phyloP scores from a whole-genome alignment of 2,329 filamentous ascomycete genomes.

The Xylariomycetidae sp. region DNA sequence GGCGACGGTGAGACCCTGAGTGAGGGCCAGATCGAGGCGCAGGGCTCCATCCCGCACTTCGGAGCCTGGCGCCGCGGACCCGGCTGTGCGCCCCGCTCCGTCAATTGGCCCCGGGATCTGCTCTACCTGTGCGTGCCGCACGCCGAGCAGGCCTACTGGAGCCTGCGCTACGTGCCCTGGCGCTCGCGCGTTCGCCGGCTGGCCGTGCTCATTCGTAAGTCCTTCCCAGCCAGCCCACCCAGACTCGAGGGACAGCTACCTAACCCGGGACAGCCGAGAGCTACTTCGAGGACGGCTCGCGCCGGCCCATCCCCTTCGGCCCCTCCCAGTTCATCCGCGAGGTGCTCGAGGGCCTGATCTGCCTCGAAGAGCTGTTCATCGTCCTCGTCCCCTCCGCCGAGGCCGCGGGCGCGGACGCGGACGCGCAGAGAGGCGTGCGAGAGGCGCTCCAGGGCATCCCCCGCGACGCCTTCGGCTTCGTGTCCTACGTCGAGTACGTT shows the following conservation, averaged over 20 bases:
- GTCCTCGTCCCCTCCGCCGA: conserved; percentile 8
- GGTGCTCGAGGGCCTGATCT: conserved; percentile 7
- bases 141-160: conserved; percentile 16
- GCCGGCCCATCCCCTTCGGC: conserved; percentile 11
- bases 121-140: conserved; percentile 14
- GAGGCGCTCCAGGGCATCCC: neutral
- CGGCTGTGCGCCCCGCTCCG: conserved; percentile 4
- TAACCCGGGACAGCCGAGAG: too few relatives aligned
- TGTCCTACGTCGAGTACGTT: conserved; percentile 15
- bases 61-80: neutral
- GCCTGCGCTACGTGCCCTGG: conserved; percentile 10
- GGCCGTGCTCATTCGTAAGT: conserved; percentile 14
- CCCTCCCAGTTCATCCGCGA: conserved; percentile 12
- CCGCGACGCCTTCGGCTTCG: conserved; percentile 12
- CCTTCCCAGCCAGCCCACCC: too few relatives aligned
- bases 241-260: too few relatives aligned
- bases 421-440: neutral
- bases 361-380: conserved; percentile 11
- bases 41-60: conserved; percentile 1
- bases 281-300: conserved; percentile 6
- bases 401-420: neutral
- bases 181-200: conserved; percentile 18
- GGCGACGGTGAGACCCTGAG: conserved; percentile 1
- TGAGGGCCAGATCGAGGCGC: conserved; percentile 4
- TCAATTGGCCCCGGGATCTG: conserved; percentile 13